These are phyloP conservation scores for Gliomastix tumulicola DNA, from an alignment of 2,329 filamentous ascomycete genomes.

Conservation along the genomic window DNA sequence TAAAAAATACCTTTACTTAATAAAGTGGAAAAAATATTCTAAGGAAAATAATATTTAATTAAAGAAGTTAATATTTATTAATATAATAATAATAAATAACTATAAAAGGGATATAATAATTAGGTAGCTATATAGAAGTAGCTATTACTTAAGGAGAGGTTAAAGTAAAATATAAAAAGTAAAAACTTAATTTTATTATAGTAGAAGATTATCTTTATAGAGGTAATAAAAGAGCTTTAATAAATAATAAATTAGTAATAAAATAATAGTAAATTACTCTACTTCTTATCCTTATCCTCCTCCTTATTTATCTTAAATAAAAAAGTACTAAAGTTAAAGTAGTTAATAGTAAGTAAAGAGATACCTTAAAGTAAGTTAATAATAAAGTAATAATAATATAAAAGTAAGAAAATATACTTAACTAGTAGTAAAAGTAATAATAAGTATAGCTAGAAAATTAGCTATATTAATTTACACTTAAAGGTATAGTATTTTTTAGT, in stretches of 20 bases:
- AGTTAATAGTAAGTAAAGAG: neutral
- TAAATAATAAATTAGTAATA: neutral
- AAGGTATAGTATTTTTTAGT: neutral
- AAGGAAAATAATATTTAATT: neutral
- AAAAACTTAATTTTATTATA: neutral
- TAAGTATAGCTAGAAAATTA: neutral
- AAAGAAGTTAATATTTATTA: neutral
- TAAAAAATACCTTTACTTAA: neutral
- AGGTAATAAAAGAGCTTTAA: too few species aligned
- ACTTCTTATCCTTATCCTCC: neutral
- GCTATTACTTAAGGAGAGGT: neutral
- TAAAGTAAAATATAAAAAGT: neutral
- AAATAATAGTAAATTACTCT: neutral
- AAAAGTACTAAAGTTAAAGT: neutral
- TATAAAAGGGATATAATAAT: neutral
- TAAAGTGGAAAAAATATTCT: neutral
- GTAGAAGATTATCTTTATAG: neutral
- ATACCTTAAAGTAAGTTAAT: neutral
- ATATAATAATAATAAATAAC: neutral
- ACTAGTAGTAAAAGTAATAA: neutral
- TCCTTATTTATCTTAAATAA: neutral
- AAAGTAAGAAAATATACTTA: neutral
- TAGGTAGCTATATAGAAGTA: constrained; percentile 1
- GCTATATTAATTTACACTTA: neutral
- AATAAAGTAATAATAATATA: neutral